Evolutionary conservation across 495 filamentous ascomycete species (phyloP).

Genomic region (Viridothelium virens): DNA sequence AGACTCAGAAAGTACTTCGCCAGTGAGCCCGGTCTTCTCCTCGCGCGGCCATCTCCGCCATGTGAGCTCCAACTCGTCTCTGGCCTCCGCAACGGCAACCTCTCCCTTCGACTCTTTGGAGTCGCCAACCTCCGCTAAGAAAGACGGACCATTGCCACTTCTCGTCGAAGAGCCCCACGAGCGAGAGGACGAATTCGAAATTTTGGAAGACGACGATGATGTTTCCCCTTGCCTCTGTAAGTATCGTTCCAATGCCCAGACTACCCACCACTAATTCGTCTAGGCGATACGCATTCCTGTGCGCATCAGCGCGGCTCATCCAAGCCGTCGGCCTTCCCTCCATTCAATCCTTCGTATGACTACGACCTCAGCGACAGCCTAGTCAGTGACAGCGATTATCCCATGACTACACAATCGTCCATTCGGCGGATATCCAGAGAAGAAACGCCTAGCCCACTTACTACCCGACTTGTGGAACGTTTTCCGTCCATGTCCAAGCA

Average conservation of each 20-base stretch:
- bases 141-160: background rate
- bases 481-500: conserved; percentile 67
- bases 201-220: background rate
- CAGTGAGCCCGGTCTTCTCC: conserved; percentile 55
- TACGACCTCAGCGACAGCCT: conserved; percentile 21
- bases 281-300: conserved; percentile 24
- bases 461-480: conserved; percentile 59
- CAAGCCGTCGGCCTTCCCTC: conserved; percentile 7
- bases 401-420: background rate
- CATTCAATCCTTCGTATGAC: conserved; percentile 1
- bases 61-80: conserved; percentile 56
- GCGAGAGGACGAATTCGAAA: conserved; percentile 8
- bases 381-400: conserved; percentile 47
- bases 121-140: conserved; percentile 31
- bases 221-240: conserved; percentile 12
- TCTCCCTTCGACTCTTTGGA: conserved; percentile 43
- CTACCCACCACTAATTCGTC: conserved; percentile 14
- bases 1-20: conserved; percentile 52
- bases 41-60: conserved; percentile 47
- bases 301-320: conserved; percentile 16
- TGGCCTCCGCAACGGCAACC: conserved; percentile 42
- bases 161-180: conserved; percentile 31
- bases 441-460: conserved; percentile 53
- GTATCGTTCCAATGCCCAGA: conserved; percentile 10
- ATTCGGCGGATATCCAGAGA: conserved; percentile 57